Conservation (phyloP, 179 eudicot genomes). For the Nepenthes alata region DNA sequence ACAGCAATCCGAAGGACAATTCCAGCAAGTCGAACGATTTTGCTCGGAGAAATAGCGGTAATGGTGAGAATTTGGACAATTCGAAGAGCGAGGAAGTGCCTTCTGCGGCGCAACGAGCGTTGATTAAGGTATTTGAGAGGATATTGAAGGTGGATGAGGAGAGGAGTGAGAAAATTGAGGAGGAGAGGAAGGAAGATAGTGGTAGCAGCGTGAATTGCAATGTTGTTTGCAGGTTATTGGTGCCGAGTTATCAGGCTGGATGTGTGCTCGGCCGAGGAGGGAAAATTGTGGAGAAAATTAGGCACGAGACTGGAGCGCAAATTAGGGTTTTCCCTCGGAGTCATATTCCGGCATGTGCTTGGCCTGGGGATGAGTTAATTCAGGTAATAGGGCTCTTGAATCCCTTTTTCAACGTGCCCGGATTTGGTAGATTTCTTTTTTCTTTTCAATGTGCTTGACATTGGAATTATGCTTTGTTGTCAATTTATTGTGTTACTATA, state of each 20-base stretch:
- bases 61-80: neutral
- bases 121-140: conserved; percentile 74
- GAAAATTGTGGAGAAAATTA: conserved; percentile 38
- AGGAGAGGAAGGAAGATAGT: conserved; percentile 13
- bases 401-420: no score
- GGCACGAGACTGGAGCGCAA: conserved; percentile 34
- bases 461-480: no score
- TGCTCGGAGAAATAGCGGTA: neutral
- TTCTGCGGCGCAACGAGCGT: conserved; percentile 57
- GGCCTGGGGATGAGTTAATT: conserved; percentile 46
- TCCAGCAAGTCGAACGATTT: neutral
- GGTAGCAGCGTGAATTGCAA: neutral
- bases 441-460: no score
- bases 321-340: conserved; percentile 44
- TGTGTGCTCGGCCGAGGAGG: conserved; percentile 48
- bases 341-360: conserved; percentile 40
- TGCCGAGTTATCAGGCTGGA: conserved; percentile 31
- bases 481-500: no score
- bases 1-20: conserved; percentile 5
- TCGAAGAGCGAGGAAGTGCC: conserved; percentile 11
- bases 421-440: no score
- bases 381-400: conserved; percentile 22
- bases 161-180: conserved; percentile 9
- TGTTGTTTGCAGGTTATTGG: conserved; percentile 41
- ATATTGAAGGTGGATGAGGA: conserved; percentile 50